Conservation (phyloP, 768 basidiomycete species). For the Cystobasidium tubakii region DNA sequence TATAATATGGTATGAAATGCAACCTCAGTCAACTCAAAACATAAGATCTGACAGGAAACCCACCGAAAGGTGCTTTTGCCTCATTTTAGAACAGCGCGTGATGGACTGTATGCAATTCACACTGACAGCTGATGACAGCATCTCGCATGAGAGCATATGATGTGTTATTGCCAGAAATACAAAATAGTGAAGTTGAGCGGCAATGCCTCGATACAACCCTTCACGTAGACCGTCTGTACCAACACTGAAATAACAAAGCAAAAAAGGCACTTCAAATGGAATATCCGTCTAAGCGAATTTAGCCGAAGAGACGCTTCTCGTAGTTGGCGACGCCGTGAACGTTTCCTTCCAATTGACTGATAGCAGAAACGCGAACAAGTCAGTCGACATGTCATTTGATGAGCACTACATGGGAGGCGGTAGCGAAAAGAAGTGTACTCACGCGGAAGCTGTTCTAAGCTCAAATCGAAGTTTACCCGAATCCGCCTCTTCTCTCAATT, state of each 20-base stretch:
- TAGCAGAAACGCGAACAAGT: not conserved
- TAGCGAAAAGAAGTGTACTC: too few species aligned
- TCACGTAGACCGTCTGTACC: too few species aligned
- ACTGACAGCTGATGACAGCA: too few species aligned
- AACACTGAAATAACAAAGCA: not conserved
- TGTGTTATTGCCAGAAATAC: not conserved
- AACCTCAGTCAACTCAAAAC: not conserved
- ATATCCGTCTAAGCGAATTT: not conserved
- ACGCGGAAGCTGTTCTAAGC: slow-evolving; percentile 80
- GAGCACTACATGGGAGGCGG: too few species aligned
- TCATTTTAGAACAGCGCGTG: too few species aligned
- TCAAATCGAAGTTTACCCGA: slow-evolving; percentile 76
- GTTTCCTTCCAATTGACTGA: slow-evolving; percentile 35
- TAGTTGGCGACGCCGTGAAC: slow-evolving; percentile 22
- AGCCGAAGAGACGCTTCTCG: slow-evolving; percentile 38
- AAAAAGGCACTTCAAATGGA: not conserved
- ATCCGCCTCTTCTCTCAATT: slow-evolving; percentile 63
- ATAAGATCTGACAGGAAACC: too few species aligned
- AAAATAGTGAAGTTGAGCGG: not conserved
- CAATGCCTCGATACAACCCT: not conserved
- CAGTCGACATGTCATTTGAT: too few species aligned
- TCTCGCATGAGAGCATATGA: not conserved
- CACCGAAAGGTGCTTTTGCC: too few species aligned
- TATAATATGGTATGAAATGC: not conserved
- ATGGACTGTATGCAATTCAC: too few species aligned